A percentile compares a stretch with the other conserved stretches of the same genome.
phyloP scores from a whole-genome alignment of 148 eudicot genomes.

The Vaccinium vitisidaea region DNA sequence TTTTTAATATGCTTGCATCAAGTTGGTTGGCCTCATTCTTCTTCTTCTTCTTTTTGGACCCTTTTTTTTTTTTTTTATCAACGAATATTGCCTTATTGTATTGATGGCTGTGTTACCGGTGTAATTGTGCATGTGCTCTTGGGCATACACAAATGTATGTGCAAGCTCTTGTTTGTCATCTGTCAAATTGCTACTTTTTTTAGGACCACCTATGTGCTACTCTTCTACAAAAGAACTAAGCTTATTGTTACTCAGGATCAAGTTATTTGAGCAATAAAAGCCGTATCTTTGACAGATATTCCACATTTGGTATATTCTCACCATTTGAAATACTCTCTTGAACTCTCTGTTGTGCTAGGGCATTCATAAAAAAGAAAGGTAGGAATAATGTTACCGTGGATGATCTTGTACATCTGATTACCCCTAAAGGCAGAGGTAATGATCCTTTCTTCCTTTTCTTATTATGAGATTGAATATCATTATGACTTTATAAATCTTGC shows the following conservation, averaged over 20 bases:
- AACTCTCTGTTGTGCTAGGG: slow-evolving; percentile 35
- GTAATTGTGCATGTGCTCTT: not conserved
- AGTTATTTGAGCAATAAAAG: not conserved
- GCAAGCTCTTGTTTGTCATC: not conserved
- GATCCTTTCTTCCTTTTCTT: not conserved
- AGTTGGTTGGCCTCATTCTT: not conserved
- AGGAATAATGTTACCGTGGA: slow-evolving; percentile 83
- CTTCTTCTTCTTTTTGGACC: not conserved
- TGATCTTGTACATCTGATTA: slow-evolving; percentile 68
- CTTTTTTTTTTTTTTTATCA: not conserved
- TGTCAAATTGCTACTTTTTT: not conserved
- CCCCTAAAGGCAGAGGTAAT: slow-evolving; percentile 87
- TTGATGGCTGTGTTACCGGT: not conserved
- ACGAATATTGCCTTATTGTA: not conserved
- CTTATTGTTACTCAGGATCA: not conserved
- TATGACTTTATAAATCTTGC: too few relatives aligned
- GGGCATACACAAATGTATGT: not conserved
- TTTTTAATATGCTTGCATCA: not conserved
- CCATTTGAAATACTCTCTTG: not conserved
- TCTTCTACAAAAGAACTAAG: not conserved
- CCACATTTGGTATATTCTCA: not conserved
- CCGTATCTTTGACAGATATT: not conserved
- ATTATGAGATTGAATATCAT: not conserved
- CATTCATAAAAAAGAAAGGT: slow-evolving; percentile 67
- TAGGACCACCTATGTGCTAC: not conserved